Conservation (phyloP, 148 eudicot species). For the Rhododendron simsii region DNA sequence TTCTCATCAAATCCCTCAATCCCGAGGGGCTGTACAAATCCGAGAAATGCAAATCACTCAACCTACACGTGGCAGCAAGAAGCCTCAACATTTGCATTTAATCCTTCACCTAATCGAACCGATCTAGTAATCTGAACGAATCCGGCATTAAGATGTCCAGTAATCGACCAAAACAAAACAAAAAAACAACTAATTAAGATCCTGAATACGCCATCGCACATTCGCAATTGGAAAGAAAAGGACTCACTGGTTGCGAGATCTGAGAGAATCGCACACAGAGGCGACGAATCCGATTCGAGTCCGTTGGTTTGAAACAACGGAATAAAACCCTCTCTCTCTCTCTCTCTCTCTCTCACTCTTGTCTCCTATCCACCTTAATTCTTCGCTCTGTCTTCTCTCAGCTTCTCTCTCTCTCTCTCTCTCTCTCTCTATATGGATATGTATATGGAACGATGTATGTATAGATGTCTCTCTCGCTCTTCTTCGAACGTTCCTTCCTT, state of each 20-base stretch:
- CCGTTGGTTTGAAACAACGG: neutral
- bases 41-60: neutral
- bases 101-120: neutral
- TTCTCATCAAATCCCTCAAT: neutral
- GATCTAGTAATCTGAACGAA: neutral
- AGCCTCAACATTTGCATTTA: neutral
- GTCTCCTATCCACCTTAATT: neutral
- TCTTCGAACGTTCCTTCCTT: conserved; percentile 2
- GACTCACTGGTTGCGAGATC: conserved; percentile 33
- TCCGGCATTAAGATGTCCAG: neutral
- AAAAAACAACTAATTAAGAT: neutral
- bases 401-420: neutral
- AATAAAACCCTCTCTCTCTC: neutral
- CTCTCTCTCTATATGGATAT: neutral
- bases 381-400: neutral
- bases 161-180: neutral
- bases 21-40: neutral
- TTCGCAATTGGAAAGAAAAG: neutral
- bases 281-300: neutral
- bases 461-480: neutral
- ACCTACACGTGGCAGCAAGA: neutral
- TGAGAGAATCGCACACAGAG: conserved; percentile 13
- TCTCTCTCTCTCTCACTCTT: neutral
- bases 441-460: neutral
- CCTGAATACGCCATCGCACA: neutral